A percentile compares a stretch with the other conserved stretches of the same genome.
These are phyloP conservation scores for Venturia asperata DNA, from an alignment of 2,329 filamentous ascomycete genomes.

Conservation along the genomic window DNA sequence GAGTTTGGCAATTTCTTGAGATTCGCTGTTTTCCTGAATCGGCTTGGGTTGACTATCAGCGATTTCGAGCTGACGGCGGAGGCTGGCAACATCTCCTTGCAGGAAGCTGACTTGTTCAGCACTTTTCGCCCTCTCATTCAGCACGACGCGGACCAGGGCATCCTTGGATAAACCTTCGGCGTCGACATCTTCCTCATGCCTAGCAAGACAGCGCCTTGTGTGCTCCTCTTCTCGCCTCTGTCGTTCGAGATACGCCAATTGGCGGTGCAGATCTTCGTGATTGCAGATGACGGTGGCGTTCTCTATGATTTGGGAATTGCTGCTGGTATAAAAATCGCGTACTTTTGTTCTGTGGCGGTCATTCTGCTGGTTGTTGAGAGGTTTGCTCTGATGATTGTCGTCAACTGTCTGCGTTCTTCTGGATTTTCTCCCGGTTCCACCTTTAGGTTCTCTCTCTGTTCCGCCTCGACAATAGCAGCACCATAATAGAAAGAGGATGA, in stretches of 20 bases:
- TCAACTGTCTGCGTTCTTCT: background rate
- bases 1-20: background rate
- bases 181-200: background rate
- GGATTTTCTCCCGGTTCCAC: no score
- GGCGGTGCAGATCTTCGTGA: background rate
- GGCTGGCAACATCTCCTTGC: background rate
- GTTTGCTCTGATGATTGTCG: background rate
- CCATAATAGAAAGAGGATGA: background rate
- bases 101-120: background rate
- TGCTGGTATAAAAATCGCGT: background rate
- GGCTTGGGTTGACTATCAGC: background rate
- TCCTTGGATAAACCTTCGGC: background rate
- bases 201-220: background rate
- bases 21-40: background rate
- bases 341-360: background rate
- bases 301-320: background rate
- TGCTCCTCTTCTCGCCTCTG: background rate
- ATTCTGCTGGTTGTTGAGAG: no score
- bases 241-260: background rate
- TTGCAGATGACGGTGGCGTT: background rate
- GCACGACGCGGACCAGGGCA: background rate
- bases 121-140: background rate
- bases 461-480: background rate
- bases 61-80: background rate
- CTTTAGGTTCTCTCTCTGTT: background rate